Evolutionary conservation across 2,329 filamentous ascomycete species (phyloP).

Genomic region (Cytospora chrysosperma): DNA sequence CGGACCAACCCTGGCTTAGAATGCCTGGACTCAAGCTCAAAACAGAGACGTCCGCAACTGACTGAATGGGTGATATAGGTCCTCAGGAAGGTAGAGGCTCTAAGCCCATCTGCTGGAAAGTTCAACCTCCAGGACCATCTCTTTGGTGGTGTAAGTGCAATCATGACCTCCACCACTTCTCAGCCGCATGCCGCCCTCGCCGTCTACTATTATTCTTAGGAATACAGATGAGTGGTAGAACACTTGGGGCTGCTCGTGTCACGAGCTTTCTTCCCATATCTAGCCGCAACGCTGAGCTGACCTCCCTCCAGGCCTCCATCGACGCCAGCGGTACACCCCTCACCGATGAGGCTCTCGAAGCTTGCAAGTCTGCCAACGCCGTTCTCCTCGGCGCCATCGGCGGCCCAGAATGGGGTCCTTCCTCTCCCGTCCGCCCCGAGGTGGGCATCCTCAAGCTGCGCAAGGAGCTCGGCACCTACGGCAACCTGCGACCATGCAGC

Average conservation of each 20-base stretch:
- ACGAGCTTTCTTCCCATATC: not conserved
- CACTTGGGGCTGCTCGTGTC: not conserved
- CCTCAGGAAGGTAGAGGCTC: slow-evolving; percentile 74
- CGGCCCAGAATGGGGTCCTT: slow-evolving; percentile 94
- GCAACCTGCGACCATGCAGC: slow-evolving; percentile 93
- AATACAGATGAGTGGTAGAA: not conserved
- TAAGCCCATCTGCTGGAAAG: slow-evolving; percentile 64
- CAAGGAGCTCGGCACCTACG: slow-evolving; percentile 91
- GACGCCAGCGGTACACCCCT: slow-evolving; percentile 75
- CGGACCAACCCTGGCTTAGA: not conserved
- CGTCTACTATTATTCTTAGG: not conserved
- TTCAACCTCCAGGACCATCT: slow-evolving; percentile 92
- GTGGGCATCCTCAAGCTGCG: slow-evolving; percentile 88
- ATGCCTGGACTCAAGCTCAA: slow-evolving; percentile 4
- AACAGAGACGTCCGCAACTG: not conserved
- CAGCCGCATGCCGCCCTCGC: not conserved
- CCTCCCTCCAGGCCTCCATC: slow-evolving; percentile 72
- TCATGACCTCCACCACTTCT: not conserved
- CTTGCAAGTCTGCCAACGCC: slow-evolving; percentile 82
- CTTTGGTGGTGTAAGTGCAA: slow-evolving; percentile 77
- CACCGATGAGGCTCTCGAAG: slow-evolving; percentile 77
- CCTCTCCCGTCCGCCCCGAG: slow-evolving; percentile 76
- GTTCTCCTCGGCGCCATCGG: slow-evolving; percentile 92
- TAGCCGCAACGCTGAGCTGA: slow-evolving; percentile 9
- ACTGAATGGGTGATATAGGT: slow-evolving; percentile 38